These are phyloP conservation scores for Picocystis sp. DNA, from an alignment of 163 green algal genomes.

Conservation along the genomic window DNA sequence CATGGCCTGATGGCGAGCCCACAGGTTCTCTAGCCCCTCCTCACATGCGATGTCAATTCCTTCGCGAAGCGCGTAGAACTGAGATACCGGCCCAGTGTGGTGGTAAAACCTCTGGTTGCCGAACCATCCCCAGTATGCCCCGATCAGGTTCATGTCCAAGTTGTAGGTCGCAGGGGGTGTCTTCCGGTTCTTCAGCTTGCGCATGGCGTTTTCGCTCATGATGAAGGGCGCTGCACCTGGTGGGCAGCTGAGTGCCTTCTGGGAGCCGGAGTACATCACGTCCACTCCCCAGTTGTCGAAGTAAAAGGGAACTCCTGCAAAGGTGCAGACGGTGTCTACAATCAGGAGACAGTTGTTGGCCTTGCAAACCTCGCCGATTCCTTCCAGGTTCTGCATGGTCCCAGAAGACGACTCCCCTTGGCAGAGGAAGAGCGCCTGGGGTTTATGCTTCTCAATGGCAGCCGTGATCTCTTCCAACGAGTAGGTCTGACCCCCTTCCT, in stretches of 20 bases:
- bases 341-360: conserved; percentile 55
- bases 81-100: conserved; percentile 65
- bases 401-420: conserved; percentile 77
- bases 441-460: conserved; percentile 1
- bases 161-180: conserved; percentile 66
- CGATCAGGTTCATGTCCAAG: conserved; percentile 84
- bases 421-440: conserved; percentile 4
- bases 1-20: conserved; percentile 46
- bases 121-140: conserved; percentile 82
- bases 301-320: conserved; percentile 78
- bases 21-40: conserved; percentile 60
- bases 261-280: conserved; percentile 70
- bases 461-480: conserved; percentile 6
- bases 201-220: conserved; percentile 50
- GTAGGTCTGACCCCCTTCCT: conserved; percentile 13
- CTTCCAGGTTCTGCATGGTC: conserved; percentile 62
- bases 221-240: conserved; percentile 61
- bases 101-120: conserved; percentile 64
- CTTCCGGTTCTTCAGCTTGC: conserved; percentile 66
- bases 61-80: conserved; percentile 81
- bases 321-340: conserved; percentile 84
- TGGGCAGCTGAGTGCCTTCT: conserved; percentile 75
- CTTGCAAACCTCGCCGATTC: conserved; percentile 64
- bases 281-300: conserved; percentile 63
- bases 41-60: conserved; percentile 66